A percentile compares a stretch with the other conserved stretches of the same genome.
These are phyloP conservation scores for Linnemannia hyalina DNA, from an alignment of 192 early-diverging fungal genomes.

Conservation along the genomic window DNA sequence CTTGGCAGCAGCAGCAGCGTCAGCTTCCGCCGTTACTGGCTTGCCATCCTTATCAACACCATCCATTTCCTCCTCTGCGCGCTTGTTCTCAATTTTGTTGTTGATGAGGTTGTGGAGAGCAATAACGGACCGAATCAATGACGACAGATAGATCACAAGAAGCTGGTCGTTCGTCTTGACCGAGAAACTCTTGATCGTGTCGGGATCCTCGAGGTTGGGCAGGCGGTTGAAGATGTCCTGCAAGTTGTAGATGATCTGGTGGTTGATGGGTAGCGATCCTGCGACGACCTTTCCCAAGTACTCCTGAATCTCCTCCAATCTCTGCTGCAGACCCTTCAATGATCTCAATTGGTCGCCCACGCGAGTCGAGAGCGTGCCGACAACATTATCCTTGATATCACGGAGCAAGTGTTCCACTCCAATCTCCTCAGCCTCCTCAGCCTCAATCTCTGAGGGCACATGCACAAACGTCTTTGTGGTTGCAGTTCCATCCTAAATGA, in stretches of 20 bases:
- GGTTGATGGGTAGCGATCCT: slow-evolving; percentile 91
- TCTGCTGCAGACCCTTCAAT: slow-evolving; percentile 87
- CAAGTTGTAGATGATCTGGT: slow-evolving; percentile 97
- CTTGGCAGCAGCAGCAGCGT: not conserved
- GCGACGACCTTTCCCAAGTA: slow-evolving; percentile 93
- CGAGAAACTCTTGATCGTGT: slow-evolving; percentile 86
- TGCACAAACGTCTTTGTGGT: slow-evolving; percentile 98
- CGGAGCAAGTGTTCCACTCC: slow-evolving; percentile 98
- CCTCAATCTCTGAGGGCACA: slow-evolving; percentile 94
- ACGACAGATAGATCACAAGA: slow-evolving; percentile 93
- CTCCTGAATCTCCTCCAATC: slow-evolving; percentile 87
- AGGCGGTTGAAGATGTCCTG: slow-evolving; percentile 99
- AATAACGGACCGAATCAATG: slow-evolving; percentile 94
- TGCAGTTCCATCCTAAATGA: slow-evolving; percentile 90
- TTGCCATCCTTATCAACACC: slow-evolving; percentile 36
- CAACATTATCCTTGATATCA: slow-evolving; percentile 98
- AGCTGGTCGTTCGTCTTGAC: slow-evolving; percentile 97
- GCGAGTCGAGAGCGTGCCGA: slow-evolving; percentile 94
- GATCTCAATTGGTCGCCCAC: slow-evolving; percentile 94
- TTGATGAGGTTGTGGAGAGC: slow-evolving; percentile 97
- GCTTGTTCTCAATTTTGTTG: slow-evolving; percentile 94
- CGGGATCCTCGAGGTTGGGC: slow-evolving; percentile 88
- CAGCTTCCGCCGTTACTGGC: slow-evolving; percentile 14
- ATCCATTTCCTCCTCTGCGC: slow-evolving; percentile 51
- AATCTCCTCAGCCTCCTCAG: slow-evolving; percentile 99